Conservation (phyloP, 345 rosid species). For the Turritis glabra region DNA sequence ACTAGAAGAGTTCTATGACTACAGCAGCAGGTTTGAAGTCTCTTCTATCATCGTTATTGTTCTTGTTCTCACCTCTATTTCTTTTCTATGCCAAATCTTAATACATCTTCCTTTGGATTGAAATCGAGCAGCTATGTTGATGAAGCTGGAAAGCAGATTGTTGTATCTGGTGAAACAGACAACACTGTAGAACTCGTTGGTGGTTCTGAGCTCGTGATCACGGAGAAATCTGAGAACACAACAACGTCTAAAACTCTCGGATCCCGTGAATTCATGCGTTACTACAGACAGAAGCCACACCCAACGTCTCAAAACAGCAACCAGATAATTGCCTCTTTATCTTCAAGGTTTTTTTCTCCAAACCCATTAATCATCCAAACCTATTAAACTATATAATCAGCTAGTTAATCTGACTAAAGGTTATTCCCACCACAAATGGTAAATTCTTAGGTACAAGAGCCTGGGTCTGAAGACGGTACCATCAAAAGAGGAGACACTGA, state of each 20-base stretch:
- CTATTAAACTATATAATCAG: background rate
- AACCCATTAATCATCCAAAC: no score
- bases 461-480: slow-evolving; percentile 80
- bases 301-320: slow-evolving; percentile 57
- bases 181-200: slow-evolving; percentile 64
- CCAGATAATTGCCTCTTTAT: slow-evolving; percentile 65
- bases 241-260: slow-evolving; percentile 67
- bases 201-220: slow-evolving; percentile 90
- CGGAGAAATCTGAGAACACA: slow-evolving; percentile 50
- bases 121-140: slow-evolving; percentile 64
- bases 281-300: slow-evolving; percentile 89
- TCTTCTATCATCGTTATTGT: background rate
- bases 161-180: slow-evolving; percentile 56
- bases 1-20: slow-evolving; percentile 93
- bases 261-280: slow-evolving; percentile 84
- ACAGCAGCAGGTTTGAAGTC: slow-evolving; percentile 71
- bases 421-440: background rate
- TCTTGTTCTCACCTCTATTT: background rate
- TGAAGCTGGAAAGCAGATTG: slow-evolving; percentile 74
- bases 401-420: slow-evolving; percentile 8
- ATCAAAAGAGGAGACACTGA: slow-evolving; percentile 69
- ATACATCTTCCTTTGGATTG: slow-evolving; percentile 7
- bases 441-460: slow-evolving; percentile 68
- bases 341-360: slow-evolving; percentile 61
- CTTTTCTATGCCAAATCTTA: background rate